Evolutionary conservation across 2,329 filamentous ascomycete genomes (phyloP).

Genomic region (Xylariaceae sp.): DNA sequence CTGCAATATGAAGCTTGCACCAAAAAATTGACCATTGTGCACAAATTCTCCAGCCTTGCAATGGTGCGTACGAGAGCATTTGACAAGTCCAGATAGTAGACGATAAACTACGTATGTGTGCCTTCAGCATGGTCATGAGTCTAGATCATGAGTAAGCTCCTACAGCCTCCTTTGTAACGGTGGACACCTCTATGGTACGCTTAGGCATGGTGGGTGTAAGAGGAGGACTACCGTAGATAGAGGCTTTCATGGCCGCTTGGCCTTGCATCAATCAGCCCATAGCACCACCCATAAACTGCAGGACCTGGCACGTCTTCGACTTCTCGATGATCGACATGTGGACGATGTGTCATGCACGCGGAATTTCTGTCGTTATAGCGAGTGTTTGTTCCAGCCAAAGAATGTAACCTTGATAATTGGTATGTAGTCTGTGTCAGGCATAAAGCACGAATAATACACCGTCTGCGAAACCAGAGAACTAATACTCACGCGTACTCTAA

Average conservation of each 20-base stretch:
- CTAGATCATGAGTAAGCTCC: too few species aligned
- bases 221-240: background rate
- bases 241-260: too few species aligned
- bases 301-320: background rate
- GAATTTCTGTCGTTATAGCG: background rate
- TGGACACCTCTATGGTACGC: too few species aligned
- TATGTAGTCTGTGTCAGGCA: background rate
- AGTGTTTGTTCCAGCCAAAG: background rate
- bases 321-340: background rate
- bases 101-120: too few species aligned
- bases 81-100: background rate
- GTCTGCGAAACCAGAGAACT: too few species aligned
- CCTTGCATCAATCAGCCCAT: background rate
- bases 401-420: background rate
- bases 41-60: background rate
- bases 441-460: too few species aligned
- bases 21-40: slow-evolving; percentile 21
- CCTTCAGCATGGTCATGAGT: too few species aligned
- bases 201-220: background rate
- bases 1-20: slow-evolving; percentile 7
- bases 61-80: background rate
- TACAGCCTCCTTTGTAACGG: too few species aligned
- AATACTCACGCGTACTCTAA: too few species aligned
- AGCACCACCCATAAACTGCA: background rate
- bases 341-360: background rate